Base-by-base conservation (phyloP, 306 rosid species). In the Begonia fuchsioides region DNA sequence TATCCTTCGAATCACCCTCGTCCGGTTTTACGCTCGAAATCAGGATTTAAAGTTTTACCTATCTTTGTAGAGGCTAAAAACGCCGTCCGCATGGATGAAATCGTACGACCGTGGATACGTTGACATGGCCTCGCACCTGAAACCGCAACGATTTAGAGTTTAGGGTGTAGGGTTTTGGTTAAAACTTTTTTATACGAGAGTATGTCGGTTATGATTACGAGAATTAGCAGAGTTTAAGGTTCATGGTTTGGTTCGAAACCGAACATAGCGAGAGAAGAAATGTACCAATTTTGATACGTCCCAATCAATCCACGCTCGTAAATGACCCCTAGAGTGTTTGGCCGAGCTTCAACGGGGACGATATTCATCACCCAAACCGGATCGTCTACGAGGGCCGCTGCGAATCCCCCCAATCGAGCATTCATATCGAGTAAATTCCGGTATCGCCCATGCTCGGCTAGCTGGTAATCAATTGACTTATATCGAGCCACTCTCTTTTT, bases 61-160 rank as follows among this genome's bases (percentile, higher is more conserved):
- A 56, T 61, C 60, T 38, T 63, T 57, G 64, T 87, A 77, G 50
- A 83, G 83, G 67, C 74, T 77, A 63, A 83, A 80, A 38, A 87
- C 56, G 43, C 79, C 71, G 71, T 87, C 88, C 11, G 83, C 93
- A 65, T 87, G 94, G 62, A 87, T 76, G 35, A 87, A 59, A 50
- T 80, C 94, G 49, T 83, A 87, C 32, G 93, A 80, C 63, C 96
- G 77, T 46, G 94, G 96, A 73, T 83, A 80, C 17, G 94, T 87
- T 52, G 94, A 87, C 94, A 87, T 75, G 51, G 92, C 96, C 59
- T 87, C 96, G 64, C 94, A 80, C 94, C 96, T 86, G 78, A 53
- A 8, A 26, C 8, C 8, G 35, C 7, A 8, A 26, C 5, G 7
- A 2, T 26, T 26, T 26, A 26, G 12, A n/a, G n/a, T n/a, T n/a